These are phyloP conservation scores for Neurospora tetrasperma DNA, from an alignment of 495 filamentous ascomycete species.

Conservation along the genomic window DNA sequence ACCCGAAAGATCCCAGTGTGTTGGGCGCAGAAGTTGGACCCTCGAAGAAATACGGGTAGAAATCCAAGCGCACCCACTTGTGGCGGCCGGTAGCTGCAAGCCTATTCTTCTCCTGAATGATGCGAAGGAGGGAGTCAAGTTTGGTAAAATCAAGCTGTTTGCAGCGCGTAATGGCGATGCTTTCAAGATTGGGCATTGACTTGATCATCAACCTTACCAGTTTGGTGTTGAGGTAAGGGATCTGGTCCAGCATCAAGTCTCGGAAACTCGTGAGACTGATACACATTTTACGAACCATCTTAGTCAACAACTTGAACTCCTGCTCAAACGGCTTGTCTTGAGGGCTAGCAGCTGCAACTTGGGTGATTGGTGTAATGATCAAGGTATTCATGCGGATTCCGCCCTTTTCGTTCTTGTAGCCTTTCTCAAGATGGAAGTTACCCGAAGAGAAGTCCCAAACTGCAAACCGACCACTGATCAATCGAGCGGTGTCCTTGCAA, in stretches of 20 bases:
- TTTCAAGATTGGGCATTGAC: constrained; percentile 17
- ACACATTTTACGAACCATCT: constrained; percentile 1
- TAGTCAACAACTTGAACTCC: constrained; percentile 2
- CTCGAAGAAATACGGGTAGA: constrained; percentile 14
- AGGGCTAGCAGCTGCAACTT: background rate
- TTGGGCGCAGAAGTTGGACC: constrained; percentile 5
- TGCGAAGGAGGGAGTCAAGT: constrained; percentile 6
- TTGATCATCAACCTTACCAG: constrained; percentile 14
- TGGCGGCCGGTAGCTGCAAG: background rate
- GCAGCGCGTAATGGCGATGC: constrained; percentile 15
- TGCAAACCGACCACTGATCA: background rate
- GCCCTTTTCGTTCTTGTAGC: background rate
- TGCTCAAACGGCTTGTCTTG: constrained; percentile 4
- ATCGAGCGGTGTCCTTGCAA: constrained; percentile 2
- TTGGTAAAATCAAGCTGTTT: constrained; percentile 17
- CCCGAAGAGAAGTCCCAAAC: constrained; percentile 7
- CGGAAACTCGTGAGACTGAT: constrained; percentile 6
- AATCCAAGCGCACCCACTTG: constrained; percentile 13
- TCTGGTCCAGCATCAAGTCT: constrained; percentile 12
- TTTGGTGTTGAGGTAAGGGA: constrained; percentile 8
- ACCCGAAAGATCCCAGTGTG: constrained; percentile 12
- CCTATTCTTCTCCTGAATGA: constrained; percentile 1
- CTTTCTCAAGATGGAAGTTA: background rate
- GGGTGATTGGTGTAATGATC: constrained; percentile 2
- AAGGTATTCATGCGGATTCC: constrained; percentile 7